A percentile compares a stretch with the other conserved stretches of the same genome.
Evolutionary conservation across 139 green algal genomes (phyloP).

Genomic region (Nannochloris sp.): DNA sequence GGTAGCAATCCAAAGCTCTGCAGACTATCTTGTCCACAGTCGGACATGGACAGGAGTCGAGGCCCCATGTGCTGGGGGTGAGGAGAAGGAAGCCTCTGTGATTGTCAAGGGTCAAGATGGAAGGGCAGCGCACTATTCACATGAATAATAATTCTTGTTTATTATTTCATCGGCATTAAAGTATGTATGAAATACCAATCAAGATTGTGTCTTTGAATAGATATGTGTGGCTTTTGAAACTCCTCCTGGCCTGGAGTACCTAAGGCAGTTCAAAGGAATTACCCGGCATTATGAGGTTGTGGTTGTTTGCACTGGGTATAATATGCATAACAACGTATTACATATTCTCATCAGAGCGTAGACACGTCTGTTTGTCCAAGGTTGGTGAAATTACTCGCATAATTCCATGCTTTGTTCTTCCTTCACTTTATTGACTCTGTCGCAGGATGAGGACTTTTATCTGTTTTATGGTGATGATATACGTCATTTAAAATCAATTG

Average conservation of each 20-base stretch:
- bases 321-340: too few relatives aligned
- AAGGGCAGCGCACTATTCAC: constrained; percentile 43
- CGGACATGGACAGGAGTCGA: constrained; percentile 68
- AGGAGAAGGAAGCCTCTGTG: constrained; percentile 3
- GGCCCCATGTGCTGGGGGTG: constrained; percentile 43
- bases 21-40: constrained; percentile 54
- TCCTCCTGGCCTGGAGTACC: too few relatives aligned
- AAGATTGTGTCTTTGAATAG: neutral
- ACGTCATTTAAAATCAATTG: constrained; percentile 9
- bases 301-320: too few relatives aligned
- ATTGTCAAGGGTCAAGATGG: constrained; percentile 32
- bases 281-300: too few relatives aligned
- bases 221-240: too few relatives aligned
- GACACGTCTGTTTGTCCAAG: too few relatives aligned
- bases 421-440: neutral
- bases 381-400: neutral
- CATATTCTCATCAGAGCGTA: too few relatives aligned
- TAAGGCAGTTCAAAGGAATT: too few relatives aligned
- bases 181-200: neutral
- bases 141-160: neutral
- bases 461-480: constrained; percentile 9
- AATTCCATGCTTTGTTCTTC: neutral
- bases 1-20: constrained; percentile 35
- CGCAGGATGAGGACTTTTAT: constrained; percentile 3
- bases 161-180: neutral